Evolutionary conservation across 1,139 yeast species (phyloP), one percentile per base, ranked within the genome.

Genomic region (Candida anutae): DNA sequence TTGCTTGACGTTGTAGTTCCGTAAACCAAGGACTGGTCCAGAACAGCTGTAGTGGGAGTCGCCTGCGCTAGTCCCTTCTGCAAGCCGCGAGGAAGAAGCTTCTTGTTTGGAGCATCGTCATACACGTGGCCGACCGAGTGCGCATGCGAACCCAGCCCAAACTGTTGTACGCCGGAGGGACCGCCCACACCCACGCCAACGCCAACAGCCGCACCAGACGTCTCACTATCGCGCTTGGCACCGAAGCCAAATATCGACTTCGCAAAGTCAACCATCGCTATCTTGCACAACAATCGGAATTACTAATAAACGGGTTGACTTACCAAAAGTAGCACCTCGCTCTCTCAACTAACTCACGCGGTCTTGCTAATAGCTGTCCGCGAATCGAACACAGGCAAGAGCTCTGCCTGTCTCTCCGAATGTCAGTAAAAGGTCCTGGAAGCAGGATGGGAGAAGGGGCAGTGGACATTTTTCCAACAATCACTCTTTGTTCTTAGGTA

Each of bases 41-140:
- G 64, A 9, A 78, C 53, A 1, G 87, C 85, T 3, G 83, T 78
- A 3, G 88, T 77, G 13, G 88, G 87, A 8, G 69, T 55, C 6
- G 40, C 41, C 11, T 17, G 8, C 9, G 19, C 19, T 10, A 17
- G 10, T 10, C 19, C 19, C 9, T 30, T 42, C 20, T 50, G 53
- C 35, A 61, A 47, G 18, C 62, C 57, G 36, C 56, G 59, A 17
- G 66, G 67, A 31, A 55, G 43, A 30, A 61, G 57, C 38, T 57
- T 26, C 11, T 15, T n/a, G 13, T 13, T 60, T 8, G 30, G 31
- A 24, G 28, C 28, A 22, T 34, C 37, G 15, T 37, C 38, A 19
- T 33, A 30, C 26, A 29, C 33, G 23, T 24, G 31, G 21, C 35
- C 8, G n/a, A n/a, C n/a, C 6, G 23, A 8, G n/a, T 21, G 23